A percentile compares a stretch with the other conserved stretches of the same genome.
Evolutionary conservation across 2,329 filamentous ascomycete species (phyloP).

Genomic region (Aspergillus phoenicis): DNA sequence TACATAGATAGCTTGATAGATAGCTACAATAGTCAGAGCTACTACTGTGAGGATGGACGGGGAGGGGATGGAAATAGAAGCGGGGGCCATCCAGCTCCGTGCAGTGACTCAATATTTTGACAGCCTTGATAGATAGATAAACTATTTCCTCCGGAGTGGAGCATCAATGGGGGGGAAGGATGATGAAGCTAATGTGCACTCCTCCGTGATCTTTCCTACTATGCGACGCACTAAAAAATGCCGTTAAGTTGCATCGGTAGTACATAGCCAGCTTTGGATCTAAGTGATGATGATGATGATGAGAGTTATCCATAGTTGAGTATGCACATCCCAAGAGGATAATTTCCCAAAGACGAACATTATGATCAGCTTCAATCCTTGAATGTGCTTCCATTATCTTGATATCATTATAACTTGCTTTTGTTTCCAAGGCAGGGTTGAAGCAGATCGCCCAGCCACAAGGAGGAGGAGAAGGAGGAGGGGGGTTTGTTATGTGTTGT

Average conservation of each 20-base stretch:
- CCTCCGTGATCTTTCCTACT: not conserved
- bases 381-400: not conserved
- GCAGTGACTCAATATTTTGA: conserved; percentile 4
- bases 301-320: too few relatives aligned
- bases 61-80: too few relatives aligned
- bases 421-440: not conserved
- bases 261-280: too few relatives aligned
- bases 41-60: too few relatives aligned
- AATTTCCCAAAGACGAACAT: not conserved
- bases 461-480: not conserved
- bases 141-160: conserved; percentile 1
- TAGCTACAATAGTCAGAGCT: too few relatives aligned
- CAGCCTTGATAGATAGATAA: conserved; percentile 2
- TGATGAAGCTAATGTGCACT: not conserved
- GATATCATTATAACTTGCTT: too few relatives aligned
- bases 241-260: too few relatives aligned
- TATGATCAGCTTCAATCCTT: not conserved
- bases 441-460: not conserved
- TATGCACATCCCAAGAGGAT: too few relatives aligned
- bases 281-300: too few relatives aligned
- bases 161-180: not conserved
- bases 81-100: too few relatives aligned
- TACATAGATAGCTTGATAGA: not conserved
- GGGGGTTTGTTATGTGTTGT: not conserved
- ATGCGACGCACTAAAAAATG: too few relatives aligned